phyloP scores from a whole-genome alignment of 2,329 filamentous ascomycete genomes.

The Aspergillus carbonarius region DNA sequence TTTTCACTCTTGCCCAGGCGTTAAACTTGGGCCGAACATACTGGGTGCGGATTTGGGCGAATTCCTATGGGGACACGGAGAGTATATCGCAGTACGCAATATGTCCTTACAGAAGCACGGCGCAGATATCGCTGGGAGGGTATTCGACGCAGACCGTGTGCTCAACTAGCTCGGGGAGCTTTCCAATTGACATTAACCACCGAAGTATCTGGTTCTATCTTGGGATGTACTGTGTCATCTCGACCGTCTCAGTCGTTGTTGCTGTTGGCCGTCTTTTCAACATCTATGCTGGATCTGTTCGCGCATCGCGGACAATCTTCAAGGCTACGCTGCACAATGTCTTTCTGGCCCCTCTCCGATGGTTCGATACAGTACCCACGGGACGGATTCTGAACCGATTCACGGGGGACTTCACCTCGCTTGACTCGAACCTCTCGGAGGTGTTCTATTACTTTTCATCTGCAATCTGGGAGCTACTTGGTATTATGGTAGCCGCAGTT shows the following conservation, averaged over 20 bases:
- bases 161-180: neutral
- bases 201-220: constrained; percentile 31
- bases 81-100: neutral
- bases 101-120: neutral
- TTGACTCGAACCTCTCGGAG: constrained; percentile 67
- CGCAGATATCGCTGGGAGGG: neutral
- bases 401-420: constrained; percentile 69
- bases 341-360: constrained; percentile 67
- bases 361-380: constrained; percentile 74
- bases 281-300: constrained; percentile 64
- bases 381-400: constrained; percentile 75
- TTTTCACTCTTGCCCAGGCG: constrained; percentile 45
- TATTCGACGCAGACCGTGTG: neutral
- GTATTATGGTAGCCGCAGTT: constrained; percentile 1
- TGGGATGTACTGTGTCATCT: constrained; percentile 5
- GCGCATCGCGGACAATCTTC: constrained; percentile 68
- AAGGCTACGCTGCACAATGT: constrained; percentile 65
- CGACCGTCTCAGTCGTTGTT: constrained; percentile 10
- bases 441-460: constrained; percentile 59
- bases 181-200: neutral
- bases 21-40: constrained; percentile 13
- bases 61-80: constrained; percentile 8
- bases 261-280: constrained; percentile 56
- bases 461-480: neutral
- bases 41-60: constrained; percentile 47